Percentiles rank a stretch among this genome's conserved stretches.
These are phyloP conservation scores for Fusarium mexicanum DNA, from an alignment of 2,329 filamentous ascomycete species.

Conservation along the genomic window DNA sequence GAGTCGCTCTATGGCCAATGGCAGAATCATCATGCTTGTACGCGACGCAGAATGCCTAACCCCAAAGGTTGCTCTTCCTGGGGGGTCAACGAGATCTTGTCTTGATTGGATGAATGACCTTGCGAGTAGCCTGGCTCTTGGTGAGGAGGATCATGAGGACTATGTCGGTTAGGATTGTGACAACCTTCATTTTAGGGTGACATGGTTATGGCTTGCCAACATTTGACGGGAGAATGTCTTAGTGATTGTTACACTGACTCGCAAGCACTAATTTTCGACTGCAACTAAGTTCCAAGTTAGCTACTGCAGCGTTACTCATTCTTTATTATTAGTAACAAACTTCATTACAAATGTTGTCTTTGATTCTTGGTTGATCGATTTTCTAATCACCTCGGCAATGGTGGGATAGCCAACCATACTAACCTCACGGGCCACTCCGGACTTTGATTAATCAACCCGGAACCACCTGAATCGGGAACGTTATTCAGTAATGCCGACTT, in stretches of 20 bases:
- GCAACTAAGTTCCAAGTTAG: too few relatives aligned
- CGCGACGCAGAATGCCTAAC: not conserved
- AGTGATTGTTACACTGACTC: rapidly evolving
- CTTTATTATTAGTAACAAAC: rapidly evolving
- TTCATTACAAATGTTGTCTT: rapidly evolving
- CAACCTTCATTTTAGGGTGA: not conserved
- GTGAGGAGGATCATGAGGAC: not conserved
- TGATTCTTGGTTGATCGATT: rapidly evolving
- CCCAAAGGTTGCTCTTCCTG: not conserved
- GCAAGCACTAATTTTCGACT: rapidly evolving
- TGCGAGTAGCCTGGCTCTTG: not conserved
- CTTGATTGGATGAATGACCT: not conserved
- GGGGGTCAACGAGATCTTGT: not conserved
- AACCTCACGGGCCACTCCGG: not conserved
- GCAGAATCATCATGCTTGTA: not conserved
- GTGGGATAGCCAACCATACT: not conserved
- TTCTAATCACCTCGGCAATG: not conserved
- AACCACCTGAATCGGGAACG: not conserved
- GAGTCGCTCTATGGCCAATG: not conserved
- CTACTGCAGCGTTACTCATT: rapidly evolving
- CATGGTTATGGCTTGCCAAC: not conserved
- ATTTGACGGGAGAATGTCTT: not conserved
- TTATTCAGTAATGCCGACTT: not conserved
- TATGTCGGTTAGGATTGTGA: not conserved
- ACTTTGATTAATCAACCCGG: not conserved